Base-by-base conservation (phyloP, 805 yeast species). In the Saccharomycopsis amapae region DNA sequence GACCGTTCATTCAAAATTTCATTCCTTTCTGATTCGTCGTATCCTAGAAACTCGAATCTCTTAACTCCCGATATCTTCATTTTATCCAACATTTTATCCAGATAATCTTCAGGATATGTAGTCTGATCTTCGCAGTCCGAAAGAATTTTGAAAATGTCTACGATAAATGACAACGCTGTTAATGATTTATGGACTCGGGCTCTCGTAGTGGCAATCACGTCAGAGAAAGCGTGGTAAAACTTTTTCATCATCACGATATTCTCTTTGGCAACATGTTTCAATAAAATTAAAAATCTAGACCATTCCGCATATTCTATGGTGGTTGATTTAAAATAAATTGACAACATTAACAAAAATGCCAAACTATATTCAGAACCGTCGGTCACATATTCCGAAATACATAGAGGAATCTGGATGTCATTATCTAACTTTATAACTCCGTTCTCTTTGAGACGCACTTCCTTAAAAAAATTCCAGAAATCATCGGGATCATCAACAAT, bases 231-330 rank as follows among this genome's bases (percentile, higher is more conserved):
- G 17, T n/a, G n/a, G 17, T 40, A 39, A 5, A 45, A 39, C 24
- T 38, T 32, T 5, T 9, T 7, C 26, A 42, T 26, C 5, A 38
- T 15, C 4, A 12, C 9, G 10, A 19, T 15, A 19, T 37, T 46
- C 9, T 46, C 10, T 4, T n/a, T 7, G n/a, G 42, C 41, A 25
- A 46, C 42, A 25, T 32, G 40, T 35, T 40, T 42, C 17, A 47
- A 22, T n/a, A 47, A 32, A 12, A 31, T 18, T 18, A 47, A 33
- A 19, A 39, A 18, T 43, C 30, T 38, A 9, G 26, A 9, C 25
- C 25, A 28, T 37, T 34, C 44, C 12, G 15, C 26, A 23, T 18
- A 23, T 24, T 39, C 47, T 18, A 38, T 33, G 5, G 41, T 24
- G 2, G 15, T 24, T n/a, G 42, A 23, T 15, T 35, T 18, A 25